Conservation (phyloP, 2,329 filamentous ascomycete species). For the Claviceps lovelessii region DNA sequence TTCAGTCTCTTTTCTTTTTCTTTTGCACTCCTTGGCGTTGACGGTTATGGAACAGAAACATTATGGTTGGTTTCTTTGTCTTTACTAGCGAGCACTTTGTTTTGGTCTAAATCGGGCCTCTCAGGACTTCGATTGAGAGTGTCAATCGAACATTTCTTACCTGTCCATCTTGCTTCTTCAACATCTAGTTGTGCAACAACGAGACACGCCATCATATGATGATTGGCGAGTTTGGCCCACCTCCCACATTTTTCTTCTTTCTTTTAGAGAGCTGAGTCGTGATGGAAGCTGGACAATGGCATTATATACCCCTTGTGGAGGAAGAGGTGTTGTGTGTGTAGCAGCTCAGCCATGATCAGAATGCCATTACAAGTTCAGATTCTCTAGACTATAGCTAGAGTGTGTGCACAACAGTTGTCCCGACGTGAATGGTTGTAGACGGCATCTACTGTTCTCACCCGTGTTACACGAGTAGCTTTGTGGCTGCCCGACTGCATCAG, state of each 20-base stretch:
- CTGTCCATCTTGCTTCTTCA: neutral
- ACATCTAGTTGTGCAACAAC: neutral
- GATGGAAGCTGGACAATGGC: neutral
- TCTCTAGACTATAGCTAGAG: neutral
- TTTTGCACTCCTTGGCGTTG: neutral
- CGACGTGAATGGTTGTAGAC: no score
- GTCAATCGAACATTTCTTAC: neutral
- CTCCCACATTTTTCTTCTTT: neutral
- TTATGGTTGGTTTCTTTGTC: neutral
- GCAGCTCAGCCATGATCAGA: neutral
- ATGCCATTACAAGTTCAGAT: neutral
- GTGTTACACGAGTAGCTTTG: no score
- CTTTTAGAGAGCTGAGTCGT: neutral
- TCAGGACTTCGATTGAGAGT: neutral
- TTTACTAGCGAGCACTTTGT: neutral
- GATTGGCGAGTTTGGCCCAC: no score
- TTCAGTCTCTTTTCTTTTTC: neutral
- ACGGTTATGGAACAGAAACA: neutral
- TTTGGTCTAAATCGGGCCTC: neutral
- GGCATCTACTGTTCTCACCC: no score
- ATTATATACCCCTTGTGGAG: neutral
- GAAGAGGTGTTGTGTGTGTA: neutral
- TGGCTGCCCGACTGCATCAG: no score
- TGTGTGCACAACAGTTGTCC: no score
- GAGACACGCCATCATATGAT: neutral